Percentiles rank a stretch among this genome's conserved stretches.
Conservation (phyloP, 768 basidiomycete species). For the Phlegmacium glaucopus region DNA sequence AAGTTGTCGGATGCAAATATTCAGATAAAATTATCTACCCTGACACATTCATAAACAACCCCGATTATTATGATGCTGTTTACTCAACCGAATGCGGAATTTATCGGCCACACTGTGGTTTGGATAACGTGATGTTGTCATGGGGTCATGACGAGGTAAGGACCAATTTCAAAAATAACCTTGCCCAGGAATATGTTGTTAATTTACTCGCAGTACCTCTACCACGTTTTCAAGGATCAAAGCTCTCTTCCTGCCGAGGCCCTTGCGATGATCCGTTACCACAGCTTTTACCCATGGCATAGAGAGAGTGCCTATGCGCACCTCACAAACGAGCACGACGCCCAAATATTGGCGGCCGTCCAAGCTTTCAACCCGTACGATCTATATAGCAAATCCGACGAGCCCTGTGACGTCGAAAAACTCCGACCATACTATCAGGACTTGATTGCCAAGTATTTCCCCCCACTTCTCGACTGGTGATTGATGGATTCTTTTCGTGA, state of each 20-base stretch:
- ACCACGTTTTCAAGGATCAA: constrained; percentile 81
- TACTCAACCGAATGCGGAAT: constrained; percentile 74
- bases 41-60: constrained; percentile 72
- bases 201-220: constrained; percentile 59
- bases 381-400: constrained; percentile 87
- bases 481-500: too few relatives aligned
- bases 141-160: constrained; percentile 91
- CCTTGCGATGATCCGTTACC: constrained; percentile 90
- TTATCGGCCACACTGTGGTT: constrained; percentile 74
- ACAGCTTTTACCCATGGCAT: constrained; percentile 97
- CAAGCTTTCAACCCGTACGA: constrained; percentile 93
- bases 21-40: constrained; percentile 83
- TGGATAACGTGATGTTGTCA: constrained; percentile 84
- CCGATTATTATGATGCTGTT: constrained; percentile 59
- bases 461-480: constrained; percentile 77
- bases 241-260: constrained; percentile 76
- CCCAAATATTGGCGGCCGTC: constrained; percentile 64
- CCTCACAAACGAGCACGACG: constrained; percentile 72
- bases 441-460: constrained; percentile 86
- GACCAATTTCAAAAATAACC: constrained; percentile 5
- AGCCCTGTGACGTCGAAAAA: constrained; percentile 53
- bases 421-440: constrained; percentile 81
- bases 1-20: constrained; percentile 84
- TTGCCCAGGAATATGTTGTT: constrained; percentile 4
- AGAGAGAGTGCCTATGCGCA: constrained; percentile 82